Conservation (phyloP, 2,329 filamentous ascomycete genomes). For the Fusarium sp. region DNA sequence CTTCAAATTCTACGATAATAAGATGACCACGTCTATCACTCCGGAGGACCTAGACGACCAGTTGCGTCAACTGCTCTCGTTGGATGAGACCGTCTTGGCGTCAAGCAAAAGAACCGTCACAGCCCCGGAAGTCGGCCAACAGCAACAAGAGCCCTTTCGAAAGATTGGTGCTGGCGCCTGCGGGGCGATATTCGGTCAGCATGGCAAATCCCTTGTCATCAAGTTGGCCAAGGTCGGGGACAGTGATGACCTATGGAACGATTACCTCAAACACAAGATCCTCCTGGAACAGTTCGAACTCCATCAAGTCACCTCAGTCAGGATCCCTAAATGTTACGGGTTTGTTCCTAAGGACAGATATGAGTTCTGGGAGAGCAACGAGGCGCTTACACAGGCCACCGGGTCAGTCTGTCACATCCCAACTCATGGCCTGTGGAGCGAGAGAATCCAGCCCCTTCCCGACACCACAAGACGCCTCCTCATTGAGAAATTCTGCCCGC, state of each 20-base stretch:
- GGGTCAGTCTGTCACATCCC: slow-evolving; percentile 16
- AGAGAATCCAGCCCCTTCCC: slow-evolving; percentile 29
- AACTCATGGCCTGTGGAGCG: slow-evolving; percentile 7
- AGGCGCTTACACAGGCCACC: too few species aligned
- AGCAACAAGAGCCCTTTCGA: not conserved
- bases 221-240: slow-evolving; percentile 31
- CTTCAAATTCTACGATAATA: not conserved
- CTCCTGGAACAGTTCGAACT: slow-evolving; percentile 4
- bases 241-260: slow-evolving; percentile 23
- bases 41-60: not conserved
- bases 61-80: not conserved
- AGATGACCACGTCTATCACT: not conserved
- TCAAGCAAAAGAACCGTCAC: not conserved
- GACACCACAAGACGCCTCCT: slow-evolving; percentile 24
- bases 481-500: slow-evolving; percentile 36
- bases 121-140: not conserved
- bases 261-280: slow-evolving; percentile 2
- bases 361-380: slow-evolving; percentile 15
- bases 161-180: slow-evolving; percentile 42
- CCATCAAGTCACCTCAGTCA: not conserved
- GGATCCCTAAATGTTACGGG: slow-evolving; percentile 10
- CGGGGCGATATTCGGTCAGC: slow-evolving; percentile 26
- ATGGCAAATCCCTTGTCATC: not conserved
- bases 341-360: not conserved
- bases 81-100: not conserved